Conservation (phyloP, 768 basidiomycete species). For the Leccinum uliginosum region DNA sequence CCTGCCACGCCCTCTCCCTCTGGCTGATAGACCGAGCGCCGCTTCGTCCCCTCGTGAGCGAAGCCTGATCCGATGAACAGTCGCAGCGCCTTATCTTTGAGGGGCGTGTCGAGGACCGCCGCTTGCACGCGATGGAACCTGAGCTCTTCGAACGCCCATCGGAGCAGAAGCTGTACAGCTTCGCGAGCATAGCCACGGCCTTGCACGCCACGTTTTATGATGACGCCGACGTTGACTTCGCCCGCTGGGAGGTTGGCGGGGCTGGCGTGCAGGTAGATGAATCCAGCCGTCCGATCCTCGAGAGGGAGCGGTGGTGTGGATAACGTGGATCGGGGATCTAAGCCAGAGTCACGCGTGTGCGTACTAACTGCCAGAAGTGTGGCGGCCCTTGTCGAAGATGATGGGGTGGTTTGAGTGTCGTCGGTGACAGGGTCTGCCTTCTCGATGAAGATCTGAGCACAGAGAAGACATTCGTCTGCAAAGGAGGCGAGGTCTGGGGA, state of each 20-base stretch:
- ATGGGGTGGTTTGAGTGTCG: background rate
- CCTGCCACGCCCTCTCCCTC: constrained; percentile 31
- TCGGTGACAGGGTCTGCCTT: background rate
- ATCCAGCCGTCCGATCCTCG: constrained; percentile 4
- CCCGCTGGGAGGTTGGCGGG: constrained; percentile 19
- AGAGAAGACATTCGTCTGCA: constrained; percentile 29
- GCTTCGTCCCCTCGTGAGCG: constrained; percentile 57
- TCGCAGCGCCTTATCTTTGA: constrained; percentile 39
- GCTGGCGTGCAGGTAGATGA: constrained; percentile 26
- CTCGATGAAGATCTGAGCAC: constrained; percentile 16
- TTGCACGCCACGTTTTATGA: constrained; percentile 36
- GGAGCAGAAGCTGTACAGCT: constrained; percentile 42
- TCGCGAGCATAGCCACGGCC: constrained; percentile 42
- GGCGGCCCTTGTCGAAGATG: background rate
- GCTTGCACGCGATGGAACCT: constrained; percentile 33
- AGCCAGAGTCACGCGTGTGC: background rate
- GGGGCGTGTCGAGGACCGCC: constrained; percentile 42
- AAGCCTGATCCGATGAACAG: constrained; percentile 53
- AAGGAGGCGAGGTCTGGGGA: constrained; percentile 21
- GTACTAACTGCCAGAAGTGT: too few species aligned
- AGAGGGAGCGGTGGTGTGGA: background rate
- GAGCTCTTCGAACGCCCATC: constrained; percentile 41
- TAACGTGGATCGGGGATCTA: background rate
- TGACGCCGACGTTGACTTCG: constrained; percentile 58
- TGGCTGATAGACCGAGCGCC: constrained; percentile 48